phyloP scores from a whole-genome alignment of 345 rosid genomes.

The Citropsis articulata region DNA sequence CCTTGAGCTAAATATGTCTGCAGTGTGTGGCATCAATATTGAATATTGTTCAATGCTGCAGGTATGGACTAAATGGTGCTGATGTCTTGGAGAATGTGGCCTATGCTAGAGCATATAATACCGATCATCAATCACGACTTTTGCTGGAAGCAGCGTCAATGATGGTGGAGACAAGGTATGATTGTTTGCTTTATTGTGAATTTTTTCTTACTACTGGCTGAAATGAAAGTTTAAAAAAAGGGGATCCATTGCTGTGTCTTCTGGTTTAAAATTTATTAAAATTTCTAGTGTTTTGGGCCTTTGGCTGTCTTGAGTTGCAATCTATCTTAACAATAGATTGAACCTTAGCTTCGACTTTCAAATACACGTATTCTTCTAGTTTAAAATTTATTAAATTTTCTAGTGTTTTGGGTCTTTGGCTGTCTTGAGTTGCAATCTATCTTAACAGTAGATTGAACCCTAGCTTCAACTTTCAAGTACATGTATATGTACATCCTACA shows the following conservation, averaged over 20 bases:
- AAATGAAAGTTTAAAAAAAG: background rate
- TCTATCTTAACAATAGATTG: background rate
- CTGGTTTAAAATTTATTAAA: background rate
- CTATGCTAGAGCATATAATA: constrained; percentile 95
- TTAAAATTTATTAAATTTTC: background rate
- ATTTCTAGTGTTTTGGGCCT: background rate
- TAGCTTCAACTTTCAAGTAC: background rate
- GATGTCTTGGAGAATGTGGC: constrained; percentile 98
- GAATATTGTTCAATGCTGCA: constrained; percentile 26
- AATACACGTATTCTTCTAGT: background rate
- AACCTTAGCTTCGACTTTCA: background rate
- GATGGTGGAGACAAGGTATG: constrained; percentile 95
- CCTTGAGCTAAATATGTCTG: constrained; percentile 11
- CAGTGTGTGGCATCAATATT: background rate
- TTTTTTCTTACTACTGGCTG: background rate
- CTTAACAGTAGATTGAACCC: background rate
- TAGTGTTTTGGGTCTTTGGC: background rate
- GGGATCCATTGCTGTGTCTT: background rate
- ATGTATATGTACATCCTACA: background rate
- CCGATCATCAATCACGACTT: constrained; percentile 96
- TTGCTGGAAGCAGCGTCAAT: constrained; percentile 99
- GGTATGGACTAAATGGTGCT: constrained; percentile 90
- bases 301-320: background rate
- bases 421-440: background rate
- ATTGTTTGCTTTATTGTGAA: background rate